Conservation (phyloP, 768 basidiomycete genomes). For the Mycena rebaudengoi region DNA sequence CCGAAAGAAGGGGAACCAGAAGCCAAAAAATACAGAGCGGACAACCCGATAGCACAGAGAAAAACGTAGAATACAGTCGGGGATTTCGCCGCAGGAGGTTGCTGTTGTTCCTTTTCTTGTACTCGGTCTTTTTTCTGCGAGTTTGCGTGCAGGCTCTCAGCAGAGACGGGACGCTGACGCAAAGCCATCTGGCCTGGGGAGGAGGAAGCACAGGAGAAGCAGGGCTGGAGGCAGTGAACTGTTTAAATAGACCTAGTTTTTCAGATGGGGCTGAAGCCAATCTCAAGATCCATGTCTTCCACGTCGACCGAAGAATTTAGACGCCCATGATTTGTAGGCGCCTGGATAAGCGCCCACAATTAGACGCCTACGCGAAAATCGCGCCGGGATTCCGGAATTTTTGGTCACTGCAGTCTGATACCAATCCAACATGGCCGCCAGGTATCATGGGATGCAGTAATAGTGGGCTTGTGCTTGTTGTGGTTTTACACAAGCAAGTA, state of each 20-base stretch:
- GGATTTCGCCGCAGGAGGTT: conserved; percentile 1
- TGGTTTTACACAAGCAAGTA: too few relatives aligned
- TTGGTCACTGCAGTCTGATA: too few relatives aligned
- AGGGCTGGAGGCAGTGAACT: background rate
- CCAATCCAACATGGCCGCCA: too few relatives aligned
- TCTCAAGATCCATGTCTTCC: conserved; percentile 13
- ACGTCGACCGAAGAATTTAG: conserved; percentile 4
- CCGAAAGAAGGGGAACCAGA: conserved; percentile 3
- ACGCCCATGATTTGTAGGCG: background rate
- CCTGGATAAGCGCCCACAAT: background rate
- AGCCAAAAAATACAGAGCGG: conserved; percentile 11
- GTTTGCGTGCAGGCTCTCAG: conserved; percentile 1
- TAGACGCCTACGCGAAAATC: background rate
- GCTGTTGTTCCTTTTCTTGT: background rate
- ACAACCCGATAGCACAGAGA: conserved; percentile 21
- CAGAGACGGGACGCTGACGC: conserved; percentile 22
- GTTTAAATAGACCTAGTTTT: conserved; percentile 9
- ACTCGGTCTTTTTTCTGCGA: conserved; percentile 1
- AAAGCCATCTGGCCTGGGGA: conserved; percentile 11
- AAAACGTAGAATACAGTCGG: conserved; percentile 7
- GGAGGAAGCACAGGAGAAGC: background rate
- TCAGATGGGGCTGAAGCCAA: background rate
- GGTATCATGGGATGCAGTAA: too few relatives aligned
- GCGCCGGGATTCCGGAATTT: too few relatives aligned
- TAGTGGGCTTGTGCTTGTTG: too few relatives aligned